Evolutionary conservation across 768 basidiomycete species (phyloP).

Genomic region (Mycena rosella): DNA sequence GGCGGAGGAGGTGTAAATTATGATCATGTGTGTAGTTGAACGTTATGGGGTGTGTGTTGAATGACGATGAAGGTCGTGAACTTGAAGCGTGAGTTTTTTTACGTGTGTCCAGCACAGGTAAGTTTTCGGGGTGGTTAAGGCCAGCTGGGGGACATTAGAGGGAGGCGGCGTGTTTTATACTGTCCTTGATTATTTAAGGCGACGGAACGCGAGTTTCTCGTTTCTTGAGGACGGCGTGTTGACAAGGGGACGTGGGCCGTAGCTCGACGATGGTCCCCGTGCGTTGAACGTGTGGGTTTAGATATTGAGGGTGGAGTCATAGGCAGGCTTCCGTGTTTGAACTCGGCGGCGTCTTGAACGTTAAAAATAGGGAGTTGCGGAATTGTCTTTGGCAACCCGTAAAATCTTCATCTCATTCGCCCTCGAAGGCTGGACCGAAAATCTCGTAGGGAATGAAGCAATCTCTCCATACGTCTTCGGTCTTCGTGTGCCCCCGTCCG

Average conservation of each 20-base stretch:
- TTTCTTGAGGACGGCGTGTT: neutral
- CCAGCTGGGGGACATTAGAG: conserved; percentile 6
- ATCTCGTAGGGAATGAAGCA: too few species aligned
- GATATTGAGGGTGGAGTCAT: neutral
- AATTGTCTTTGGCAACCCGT: too few species aligned
- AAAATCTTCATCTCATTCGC: too few species aligned
- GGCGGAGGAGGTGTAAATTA: conserved; percentile 11
- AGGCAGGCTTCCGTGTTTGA: neutral
- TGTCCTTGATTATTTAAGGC: neutral
- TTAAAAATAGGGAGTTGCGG: too few species aligned
- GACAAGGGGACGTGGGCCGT: neutral
- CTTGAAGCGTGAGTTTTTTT: conserved; percentile 2
- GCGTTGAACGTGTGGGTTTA: neutral
- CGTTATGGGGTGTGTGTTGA: neutral
- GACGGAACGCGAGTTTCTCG: neutral
- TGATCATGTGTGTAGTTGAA: neutral
- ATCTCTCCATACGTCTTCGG: too few species aligned
- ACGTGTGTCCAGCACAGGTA: conserved; percentile 27
- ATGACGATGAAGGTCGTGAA: conserved; percentile 7
- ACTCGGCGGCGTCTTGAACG: neutral
- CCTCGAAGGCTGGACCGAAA: too few species aligned
- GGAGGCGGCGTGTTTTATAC: conserved; percentile 7
- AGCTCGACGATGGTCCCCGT: neutral
- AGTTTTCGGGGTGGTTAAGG: conserved; percentile 14
- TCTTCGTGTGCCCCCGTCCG: too few species aligned